phyloP scores from a whole-genome alignment of 768 basidiomycete genomes.

The Mycena epipterygia region DNA sequence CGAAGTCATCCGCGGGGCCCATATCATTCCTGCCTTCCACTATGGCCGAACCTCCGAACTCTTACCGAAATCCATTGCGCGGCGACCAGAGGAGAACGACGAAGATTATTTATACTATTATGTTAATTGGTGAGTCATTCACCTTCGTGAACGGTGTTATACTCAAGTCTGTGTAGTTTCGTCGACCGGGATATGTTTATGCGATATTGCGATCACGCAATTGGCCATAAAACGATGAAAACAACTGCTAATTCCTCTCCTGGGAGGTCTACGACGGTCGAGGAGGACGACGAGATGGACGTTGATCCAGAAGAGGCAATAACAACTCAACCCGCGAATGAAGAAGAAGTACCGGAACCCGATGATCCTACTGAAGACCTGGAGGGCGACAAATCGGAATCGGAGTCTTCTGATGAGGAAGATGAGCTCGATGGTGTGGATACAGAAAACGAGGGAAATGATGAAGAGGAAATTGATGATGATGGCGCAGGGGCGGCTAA shows the following conservation, averaged over 20 bases:
- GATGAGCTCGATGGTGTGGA: too few relatives aligned
- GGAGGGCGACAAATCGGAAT: too few relatives aligned
- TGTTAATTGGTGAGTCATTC: slow-evolving; percentile 51
- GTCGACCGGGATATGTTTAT: slow-evolving; percentile 57
- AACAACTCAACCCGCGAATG: too few relatives aligned
- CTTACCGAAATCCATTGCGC: slow-evolving; percentile 24
- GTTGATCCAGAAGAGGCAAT: background rate
- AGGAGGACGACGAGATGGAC: slow-evolving; percentile 11
- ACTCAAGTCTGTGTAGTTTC: slow-evolving; percentile 43
- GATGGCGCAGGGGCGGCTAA: background rate
- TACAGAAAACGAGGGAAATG: background rate
- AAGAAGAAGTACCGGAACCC: too few relatives aligned
- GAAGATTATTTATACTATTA: slow-evolving; percentile 51
- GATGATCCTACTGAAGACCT: background rate
- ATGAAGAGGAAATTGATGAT: background rate
- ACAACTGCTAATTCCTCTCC: background rate
- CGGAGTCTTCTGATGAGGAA: too few relatives aligned
- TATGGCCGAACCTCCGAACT: slow-evolving; percentile 38
- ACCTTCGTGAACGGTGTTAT: background rate
- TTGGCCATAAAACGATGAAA: slow-evolving; percentile 42
- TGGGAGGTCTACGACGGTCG: background rate
- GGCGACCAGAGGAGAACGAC: slow-evolving; percentile 31
- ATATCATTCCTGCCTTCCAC: slow-evolving; percentile 50
- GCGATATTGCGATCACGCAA: slow-evolving; percentile 45
- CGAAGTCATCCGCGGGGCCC: slow-evolving; percentile 47